Conservation (phyloP, 208 protist genomes). For the Trichomonas tenax region DNA sequence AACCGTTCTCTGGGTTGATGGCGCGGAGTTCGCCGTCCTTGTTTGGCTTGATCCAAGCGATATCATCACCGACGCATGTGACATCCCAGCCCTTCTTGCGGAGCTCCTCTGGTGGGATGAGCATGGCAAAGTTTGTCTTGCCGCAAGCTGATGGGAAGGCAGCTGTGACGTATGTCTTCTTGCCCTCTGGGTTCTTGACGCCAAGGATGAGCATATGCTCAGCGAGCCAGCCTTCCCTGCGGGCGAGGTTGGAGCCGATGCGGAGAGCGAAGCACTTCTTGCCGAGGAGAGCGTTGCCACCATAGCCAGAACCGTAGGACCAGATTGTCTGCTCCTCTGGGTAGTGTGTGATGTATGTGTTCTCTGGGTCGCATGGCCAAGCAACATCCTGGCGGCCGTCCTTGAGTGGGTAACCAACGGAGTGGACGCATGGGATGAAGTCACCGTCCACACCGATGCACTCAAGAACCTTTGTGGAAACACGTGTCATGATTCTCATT, state of each 20-base stretch:
- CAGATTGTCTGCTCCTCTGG: slow-evolving; percentile 44
- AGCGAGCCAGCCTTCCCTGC: slow-evolving; percentile 53
- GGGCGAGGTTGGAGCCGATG: slow-evolving; percentile 48
- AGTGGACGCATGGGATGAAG: slow-evolving; percentile 33
- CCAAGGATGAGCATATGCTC: slow-evolving; percentile 60
- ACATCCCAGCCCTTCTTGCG: slow-evolving; percentile 49
- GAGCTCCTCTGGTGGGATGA: slow-evolving; percentile 30
- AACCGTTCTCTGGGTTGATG: slow-evolving; percentile 60
- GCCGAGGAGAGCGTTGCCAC: slow-evolving; percentile 58
- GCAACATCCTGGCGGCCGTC: slow-evolving; percentile 22
- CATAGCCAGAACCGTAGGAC: slow-evolving; percentile 54
- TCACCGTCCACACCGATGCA: slow-evolving; percentile 9
- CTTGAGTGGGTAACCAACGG: slow-evolving; percentile 30
- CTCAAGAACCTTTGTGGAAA: slow-evolving; percentile 27
- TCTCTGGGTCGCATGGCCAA: slow-evolving; percentile 32
- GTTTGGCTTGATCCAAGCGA: slow-evolving; percentile 52
- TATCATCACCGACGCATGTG: slow-evolving; percentile 53
- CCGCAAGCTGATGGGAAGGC: slow-evolving; percentile 59
- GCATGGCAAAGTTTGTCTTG: slow-evolving; percentile 62
- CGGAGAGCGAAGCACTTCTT: slow-evolving; percentile 62
- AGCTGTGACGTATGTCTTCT: slow-evolving; percentile 51
- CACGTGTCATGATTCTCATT: slow-evolving; percentile 43
- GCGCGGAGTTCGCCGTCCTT: slow-evolving; percentile 43
- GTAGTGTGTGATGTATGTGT: slow-evolving; percentile 47
- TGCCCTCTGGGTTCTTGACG: slow-evolving; percentile 44